Base-by-base conservation (phyloP, 2,329 filamentous ascomycete genomes). In the Aureobasidium sp. region DNA sequence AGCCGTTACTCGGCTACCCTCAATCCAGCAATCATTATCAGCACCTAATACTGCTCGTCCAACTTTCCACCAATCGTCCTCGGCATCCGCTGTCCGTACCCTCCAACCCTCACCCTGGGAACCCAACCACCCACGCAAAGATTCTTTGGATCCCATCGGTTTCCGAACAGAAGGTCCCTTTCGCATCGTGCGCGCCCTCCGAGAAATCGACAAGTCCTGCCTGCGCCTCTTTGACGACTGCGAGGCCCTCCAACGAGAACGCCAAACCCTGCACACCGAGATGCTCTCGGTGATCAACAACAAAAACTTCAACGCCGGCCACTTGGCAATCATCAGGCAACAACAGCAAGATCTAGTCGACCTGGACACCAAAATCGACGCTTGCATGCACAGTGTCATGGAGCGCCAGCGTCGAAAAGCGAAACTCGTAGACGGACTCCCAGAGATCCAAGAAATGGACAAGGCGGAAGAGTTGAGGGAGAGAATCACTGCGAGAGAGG, bases 371-470 rank as follows among this genome's bases (percentile, higher is more conserved):
- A 60, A 42, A 27, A 60, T 60, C 1, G 57, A 49, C 25, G 44
- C n/a, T 42, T 34, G n/a, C 12, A 42, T 51, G 57, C 20, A 22
- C n/a, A 45, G 22, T 8, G 34, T 60, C 25, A 42, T 60, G 34
- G 45, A 60, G 3, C 44, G 57, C 12, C 57, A 60, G 17, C 31
- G 57, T 3, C 20, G 36, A 15, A 60, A 60, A n/a, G 42, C 31
- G 1, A 31, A 60, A 22, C 45, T 60, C 9, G 57, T 60, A 2
- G 57, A 60, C 20, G 45, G 57, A n/a, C 25, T 60, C 5, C 44
- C 57, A 7, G 45, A 60, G 11, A 11, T 60, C 2, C 57, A 60
- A 27, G 57, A 60, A n/a, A 41, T 60, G 34, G 57, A 60, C 11
- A 60, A 36, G 20, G 44, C 29, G 31, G 55, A 59, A 27, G 41